These are phyloP conservation scores for Phytopythium vexans DNA, from an alignment of 352 stramenopile species.

Conservation along the genomic window DNA sequence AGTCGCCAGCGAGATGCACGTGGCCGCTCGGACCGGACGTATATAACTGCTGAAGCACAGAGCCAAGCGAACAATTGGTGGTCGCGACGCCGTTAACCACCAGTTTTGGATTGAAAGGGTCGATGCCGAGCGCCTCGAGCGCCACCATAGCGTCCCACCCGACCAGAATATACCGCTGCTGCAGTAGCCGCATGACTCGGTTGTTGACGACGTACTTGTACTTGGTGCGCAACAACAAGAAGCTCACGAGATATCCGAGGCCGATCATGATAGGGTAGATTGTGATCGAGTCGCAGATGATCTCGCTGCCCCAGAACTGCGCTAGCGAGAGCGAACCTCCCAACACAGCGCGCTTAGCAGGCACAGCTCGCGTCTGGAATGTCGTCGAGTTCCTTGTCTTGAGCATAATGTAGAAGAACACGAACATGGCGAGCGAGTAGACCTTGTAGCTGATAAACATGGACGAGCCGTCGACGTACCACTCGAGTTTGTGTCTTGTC, in stretches of 20 bases:
- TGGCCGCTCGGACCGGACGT: conserved; percentile 42
- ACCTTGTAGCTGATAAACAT: background rate
- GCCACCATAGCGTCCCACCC: conserved; percentile 3
- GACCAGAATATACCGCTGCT: conserved; percentile 6
- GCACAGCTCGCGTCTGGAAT: background rate
- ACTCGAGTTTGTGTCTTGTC: conserved; percentile 9
- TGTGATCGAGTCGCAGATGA: conserved; percentile 10
- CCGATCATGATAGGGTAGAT: conserved; percentile 1
- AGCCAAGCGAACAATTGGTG: conserved; percentile 35
- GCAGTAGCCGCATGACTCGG: conserved; percentile 1
- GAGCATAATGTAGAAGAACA: conserved; percentile 3
- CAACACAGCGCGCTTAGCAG: background rate
- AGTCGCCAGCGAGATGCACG: conserved; percentile 42
- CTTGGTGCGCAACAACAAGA: background rate
- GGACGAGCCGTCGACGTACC: conserved; percentile 9
- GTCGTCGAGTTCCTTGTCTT: background rate
- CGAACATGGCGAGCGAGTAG: conserved; percentile 1
- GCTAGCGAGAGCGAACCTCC: conserved; percentile 1
- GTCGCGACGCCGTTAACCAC: conserved; percentile 14
- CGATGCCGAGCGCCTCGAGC: conserved; percentile 16
- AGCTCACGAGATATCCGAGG: background rate
- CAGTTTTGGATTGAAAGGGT: conserved; percentile 27
- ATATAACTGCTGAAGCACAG: conserved; percentile 48
- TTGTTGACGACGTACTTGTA: conserved; percentile 2
- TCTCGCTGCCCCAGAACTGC: conserved; percentile 10